phyloP scores from a whole-genome alignment of 2,329 filamentous ascomycete genomes.

The Alternaria angustiovoidea region DNA sequence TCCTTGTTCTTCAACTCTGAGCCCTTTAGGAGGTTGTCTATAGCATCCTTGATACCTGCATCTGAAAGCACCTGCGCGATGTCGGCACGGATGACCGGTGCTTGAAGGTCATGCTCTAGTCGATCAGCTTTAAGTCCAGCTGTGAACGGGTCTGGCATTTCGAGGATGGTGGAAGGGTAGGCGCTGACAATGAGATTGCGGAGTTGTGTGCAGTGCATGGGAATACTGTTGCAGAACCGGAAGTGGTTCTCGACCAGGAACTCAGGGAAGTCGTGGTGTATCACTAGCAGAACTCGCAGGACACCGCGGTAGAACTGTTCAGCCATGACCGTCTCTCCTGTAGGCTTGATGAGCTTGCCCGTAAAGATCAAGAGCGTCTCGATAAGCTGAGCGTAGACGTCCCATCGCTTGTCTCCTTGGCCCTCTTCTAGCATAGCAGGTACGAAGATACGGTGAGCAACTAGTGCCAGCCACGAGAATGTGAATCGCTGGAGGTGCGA shows the following conservation, averaged over 20 bases:
- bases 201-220: constrained; percentile 83
- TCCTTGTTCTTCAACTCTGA: constrained; percentile 72
- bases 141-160: constrained; percentile 77
- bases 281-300: constrained; percentile 80
- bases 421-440: constrained; percentile 75
- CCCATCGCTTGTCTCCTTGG: constrained; percentile 72
- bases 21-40: constrained; percentile 62
- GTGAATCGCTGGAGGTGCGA: constrained; percentile 80
- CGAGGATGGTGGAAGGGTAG: constrained; percentile 73
- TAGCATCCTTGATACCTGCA: constrained; percentile 61
- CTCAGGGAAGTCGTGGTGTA: constrained; percentile 94
- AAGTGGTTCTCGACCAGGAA: constrained; percentile 90
- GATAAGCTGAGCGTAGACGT: constrained; percentile 75
- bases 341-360: constrained; percentile 79
- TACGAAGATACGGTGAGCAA: constrained; percentile 86
- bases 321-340: constrained; percentile 71
- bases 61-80: constrained; percentile 60
- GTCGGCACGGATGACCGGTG: constrained; percentile 71
- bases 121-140: constrained; percentile 78
- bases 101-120: constrained; percentile 75
- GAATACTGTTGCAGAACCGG: constrained; percentile 80
- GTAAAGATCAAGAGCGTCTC: constrained; percentile 76
- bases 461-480: constrained; percentile 82
- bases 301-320: constrained; percentile 87
- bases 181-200: constrained; percentile 88